Conservation (phyloP, 2,329 filamentous ascomycete genomes). For the Colletotrichum liriopes region DNA sequence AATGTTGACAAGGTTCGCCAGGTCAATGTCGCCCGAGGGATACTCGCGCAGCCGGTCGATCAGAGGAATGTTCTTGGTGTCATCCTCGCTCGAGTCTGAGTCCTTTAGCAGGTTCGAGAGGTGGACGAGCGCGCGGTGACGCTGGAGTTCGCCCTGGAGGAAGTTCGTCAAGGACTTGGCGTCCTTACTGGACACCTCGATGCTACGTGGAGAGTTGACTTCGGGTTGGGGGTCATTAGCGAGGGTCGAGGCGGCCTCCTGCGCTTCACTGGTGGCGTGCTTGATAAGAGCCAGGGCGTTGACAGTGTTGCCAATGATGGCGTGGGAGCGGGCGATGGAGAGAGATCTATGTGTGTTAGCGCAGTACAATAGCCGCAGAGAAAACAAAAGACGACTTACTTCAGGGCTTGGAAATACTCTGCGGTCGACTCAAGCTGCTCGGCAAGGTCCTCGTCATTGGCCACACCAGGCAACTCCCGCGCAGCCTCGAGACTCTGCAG, state of each 20-base stretch:
- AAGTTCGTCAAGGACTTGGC: slow-evolving; percentile 72
- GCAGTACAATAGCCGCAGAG: slow-evolving; percentile 10
- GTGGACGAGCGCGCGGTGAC: slow-evolving; percentile 88
- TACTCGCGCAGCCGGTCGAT: slow-evolving; percentile 85
- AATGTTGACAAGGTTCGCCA: slow-evolving; percentile 87
- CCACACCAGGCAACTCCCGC: slow-evolving; percentile 90
- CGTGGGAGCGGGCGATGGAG: slow-evolving; percentile 88
- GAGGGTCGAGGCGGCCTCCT: slow-evolving; percentile 65
- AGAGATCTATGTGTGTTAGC: slow-evolving; percentile 73
- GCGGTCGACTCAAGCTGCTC: slow-evolving; percentile 84
- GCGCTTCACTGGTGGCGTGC: slow-evolving; percentile 76
- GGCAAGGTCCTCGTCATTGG: slow-evolving; percentile 84
- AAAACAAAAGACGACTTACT: slow-evolving; percentile 66
- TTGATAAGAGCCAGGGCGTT: slow-evolving; percentile 90
- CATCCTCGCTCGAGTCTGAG: slow-evolving; percentile 58
- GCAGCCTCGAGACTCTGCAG: slow-evolving; percentile 92
- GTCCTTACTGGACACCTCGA: slow-evolving; percentile 76
- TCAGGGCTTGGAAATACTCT: slow-evolving; percentile 89
- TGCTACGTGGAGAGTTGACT: slow-evolving; percentile 70
- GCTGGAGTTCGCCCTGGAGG: slow-evolving; percentile 81
- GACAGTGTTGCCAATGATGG: slow-evolving; percentile 77
- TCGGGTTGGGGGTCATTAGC: slow-evolving; percentile 45
- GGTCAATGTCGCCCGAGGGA: slow-evolving; percentile 78
- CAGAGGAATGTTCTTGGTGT: slow-evolving; percentile 70
- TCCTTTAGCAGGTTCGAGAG: slow-evolving; percentile 76